Conservation (phyloP, 2,329 filamentous ascomycete genomes). For the Penicillium sp. region DNA sequence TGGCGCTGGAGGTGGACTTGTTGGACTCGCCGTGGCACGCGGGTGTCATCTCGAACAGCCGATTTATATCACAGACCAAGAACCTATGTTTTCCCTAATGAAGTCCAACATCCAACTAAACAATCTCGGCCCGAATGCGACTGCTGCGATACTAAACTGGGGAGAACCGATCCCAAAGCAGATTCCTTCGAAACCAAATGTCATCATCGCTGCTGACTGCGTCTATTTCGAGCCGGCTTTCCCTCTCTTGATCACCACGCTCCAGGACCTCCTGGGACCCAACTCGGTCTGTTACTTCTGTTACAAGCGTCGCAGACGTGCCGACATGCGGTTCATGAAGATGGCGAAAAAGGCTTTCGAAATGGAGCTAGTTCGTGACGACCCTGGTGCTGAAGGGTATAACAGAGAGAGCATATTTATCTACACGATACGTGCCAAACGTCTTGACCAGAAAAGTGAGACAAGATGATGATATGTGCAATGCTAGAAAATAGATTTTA, state of each 20-base stretch:
- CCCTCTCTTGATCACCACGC: constrained; percentile 69
- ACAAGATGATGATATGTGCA: constrained; percentile 6
- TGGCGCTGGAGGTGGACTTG: constrained; percentile 81
- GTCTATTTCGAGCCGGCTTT: constrained; percentile 97
- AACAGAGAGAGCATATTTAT: constrained; percentile 35
- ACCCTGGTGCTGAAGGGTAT: constrained; percentile 33
- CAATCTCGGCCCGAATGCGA: constrained; percentile 53
- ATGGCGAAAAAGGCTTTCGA: constrained; percentile 58
- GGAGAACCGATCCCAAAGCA: constrained; percentile 37
- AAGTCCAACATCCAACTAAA: constrained; percentile 79
- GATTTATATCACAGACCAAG: constrained; percentile 79
- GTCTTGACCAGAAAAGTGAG: neutral
- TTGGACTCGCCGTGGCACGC: constrained; percentile 56
- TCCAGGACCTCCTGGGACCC: constrained; percentile 61
- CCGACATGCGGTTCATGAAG: constrained; percentile 67
- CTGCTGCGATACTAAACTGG: constrained; percentile 73
- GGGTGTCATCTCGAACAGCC: constrained; percentile 46
- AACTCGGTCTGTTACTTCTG: constrained; percentile 71
- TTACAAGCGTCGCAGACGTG: constrained; percentile 84
- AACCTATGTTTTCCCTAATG: constrained; percentile 78
- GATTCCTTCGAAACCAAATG: constrained; percentile 52
- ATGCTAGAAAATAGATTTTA: constrained; percentile 8
- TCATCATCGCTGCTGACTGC: constrained; percentile 91
- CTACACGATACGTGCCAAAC: constrained; percentile 29
- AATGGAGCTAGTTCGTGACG: constrained; percentile 55